Percentiles rank a stretch among this genome's conserved stretches.
phyloP scores from a whole-genome alignment of 2,329 filamentous ascomycete genomes.

The Byssothecium circinans region DNA sequence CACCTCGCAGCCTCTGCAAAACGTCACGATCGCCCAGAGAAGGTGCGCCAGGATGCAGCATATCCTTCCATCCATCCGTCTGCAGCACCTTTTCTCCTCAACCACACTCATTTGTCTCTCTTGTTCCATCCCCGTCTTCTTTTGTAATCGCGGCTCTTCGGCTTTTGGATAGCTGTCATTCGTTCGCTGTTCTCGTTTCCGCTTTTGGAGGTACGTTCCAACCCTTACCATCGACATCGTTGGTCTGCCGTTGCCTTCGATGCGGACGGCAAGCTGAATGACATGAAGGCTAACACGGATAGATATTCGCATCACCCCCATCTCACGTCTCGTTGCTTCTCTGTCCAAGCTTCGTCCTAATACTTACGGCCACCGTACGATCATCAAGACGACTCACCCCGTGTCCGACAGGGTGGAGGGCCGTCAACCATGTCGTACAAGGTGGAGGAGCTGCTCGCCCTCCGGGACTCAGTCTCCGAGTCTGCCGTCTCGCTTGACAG shows the following conservation, averaged over 20 bases:
- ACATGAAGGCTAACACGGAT: conserved; percentile 6
- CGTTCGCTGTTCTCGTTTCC: conserved; percentile 31
- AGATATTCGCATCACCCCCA: conserved; percentile 44
- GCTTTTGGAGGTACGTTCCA: conserved; percentile 32
- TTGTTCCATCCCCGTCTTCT: conserved; percentile 41
- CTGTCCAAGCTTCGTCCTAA: conserved; percentile 14
- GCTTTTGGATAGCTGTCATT: conserved; percentile 45
- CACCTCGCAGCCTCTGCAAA: conserved; percentile 16
- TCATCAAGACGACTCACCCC: conserved; percentile 10
- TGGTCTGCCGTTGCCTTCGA: not conserved
- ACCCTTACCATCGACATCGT: not conserved
- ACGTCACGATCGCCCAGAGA: conserved; percentile 9
- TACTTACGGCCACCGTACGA: conserved; percentile 4
- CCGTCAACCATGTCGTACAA: conserved; percentile 40
- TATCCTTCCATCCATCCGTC: conserved; percentile 19
- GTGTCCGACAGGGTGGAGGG: conserved; percentile 10
- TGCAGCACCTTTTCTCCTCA: conserved; percentile 12
- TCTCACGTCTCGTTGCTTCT: conserved; percentile 32
- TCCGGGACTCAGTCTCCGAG: conserved; percentile 46
- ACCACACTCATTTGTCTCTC: conserved; percentile 45
- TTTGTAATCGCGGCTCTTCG: conserved; percentile 41
- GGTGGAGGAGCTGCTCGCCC: conserved; percentile 45
- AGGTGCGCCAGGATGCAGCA: conserved; percentile 28
- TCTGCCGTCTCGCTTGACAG: conserved; percentile 47
- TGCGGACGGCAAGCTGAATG: not conserved